phyloP scores from a whole-genome alignment of 306 rosid species.

The Carpinus fangiana region DNA sequence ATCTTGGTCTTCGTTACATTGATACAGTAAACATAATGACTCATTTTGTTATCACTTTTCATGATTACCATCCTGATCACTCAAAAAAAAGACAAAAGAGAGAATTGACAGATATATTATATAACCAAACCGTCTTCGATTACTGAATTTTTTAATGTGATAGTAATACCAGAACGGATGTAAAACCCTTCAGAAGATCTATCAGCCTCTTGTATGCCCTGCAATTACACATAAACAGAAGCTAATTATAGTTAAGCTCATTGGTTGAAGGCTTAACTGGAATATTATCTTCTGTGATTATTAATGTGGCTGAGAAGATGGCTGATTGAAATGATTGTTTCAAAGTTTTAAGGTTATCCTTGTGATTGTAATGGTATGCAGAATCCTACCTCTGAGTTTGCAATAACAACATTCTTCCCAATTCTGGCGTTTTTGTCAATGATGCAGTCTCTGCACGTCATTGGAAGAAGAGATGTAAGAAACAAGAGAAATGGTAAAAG shows the following conservation, averaged over 20 bases:
- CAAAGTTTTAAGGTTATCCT: neutral
- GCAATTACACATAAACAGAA: conserved; percentile 32
- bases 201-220: conserved; percentile 93
- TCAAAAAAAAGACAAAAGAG: conserved; percentile 16
- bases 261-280: neutral
- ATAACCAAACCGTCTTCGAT: conserved; percentile 64
- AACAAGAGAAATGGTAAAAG: conserved; percentile 16
- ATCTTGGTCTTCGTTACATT: neutral
- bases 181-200: conserved; percentile 87
- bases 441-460: conserved; percentile 71
- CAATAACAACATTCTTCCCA: conserved; percentile 70
- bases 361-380: neutral
- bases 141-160: conserved; percentile 67
- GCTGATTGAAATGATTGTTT: neutral
- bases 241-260: neutral
- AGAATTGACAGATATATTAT: conserved; percentile 29
- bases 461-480: conserved; percentile 19
- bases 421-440: conserved; percentile 93
- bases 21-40: neutral
- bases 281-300: neutral
- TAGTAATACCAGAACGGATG: conserved; percentile 79
- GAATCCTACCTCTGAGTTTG: neutral
- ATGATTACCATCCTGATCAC: conserved; percentile 26
- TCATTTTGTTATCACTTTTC: conserved; percentile 1
- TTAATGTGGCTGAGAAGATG: neutral